Evolutionary conservation across 2,329 filamentous ascomycete genomes (phyloP), one percentile per base, ranked within the genome.

Genomic region (Talaromyces sp.): DNA sequence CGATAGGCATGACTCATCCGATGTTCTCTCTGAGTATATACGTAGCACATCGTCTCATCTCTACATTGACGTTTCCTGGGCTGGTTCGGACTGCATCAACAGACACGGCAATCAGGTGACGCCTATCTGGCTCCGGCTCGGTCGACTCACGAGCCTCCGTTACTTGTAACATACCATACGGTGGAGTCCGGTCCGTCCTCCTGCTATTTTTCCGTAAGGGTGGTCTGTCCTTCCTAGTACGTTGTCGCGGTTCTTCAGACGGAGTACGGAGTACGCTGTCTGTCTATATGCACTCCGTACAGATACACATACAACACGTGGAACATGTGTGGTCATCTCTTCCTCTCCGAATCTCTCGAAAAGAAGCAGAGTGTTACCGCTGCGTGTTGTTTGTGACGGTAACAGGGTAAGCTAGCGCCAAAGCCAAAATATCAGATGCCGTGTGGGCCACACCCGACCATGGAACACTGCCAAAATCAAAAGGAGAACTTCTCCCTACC

Each of bases 371-470:
- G 17, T 38, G 11, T 56, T 56, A 22, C 29, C 31, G 31, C 17
- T 15, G 53, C n/a, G 5, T 17, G 19, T n/a, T 54, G 53, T 36
- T 56, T 49, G 59, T 61, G 45, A 61, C 59, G 59, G 59, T 61
- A 61, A 61, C 29, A 49, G n/a, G 34, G 31, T 51, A 36, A 17
- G 25, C 29, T 61, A 61, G 59, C 59, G 59, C 58, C 59, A 51
- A 61, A 61, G 31, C 25, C 58, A 61, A 51, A 61, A 56, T 22
- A 61, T 47, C 59, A 38, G 45, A 36, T 61, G 58, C 58, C 58
- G 58, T 61, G 58, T 51, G 58, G 58, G 58, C 58, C 58, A 36
- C 38, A 34, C 38, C 45, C 47, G 38, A 51, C 58, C 58, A 61
- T n/a, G 58, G 58, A 36, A 49, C 31, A 6, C 29, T 34, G n/a